These are phyloP conservation scores for Halocafeteria seosinensis DNA, from an alignment of 108 stramenopile species.

Conservation along the genomic window DNA sequence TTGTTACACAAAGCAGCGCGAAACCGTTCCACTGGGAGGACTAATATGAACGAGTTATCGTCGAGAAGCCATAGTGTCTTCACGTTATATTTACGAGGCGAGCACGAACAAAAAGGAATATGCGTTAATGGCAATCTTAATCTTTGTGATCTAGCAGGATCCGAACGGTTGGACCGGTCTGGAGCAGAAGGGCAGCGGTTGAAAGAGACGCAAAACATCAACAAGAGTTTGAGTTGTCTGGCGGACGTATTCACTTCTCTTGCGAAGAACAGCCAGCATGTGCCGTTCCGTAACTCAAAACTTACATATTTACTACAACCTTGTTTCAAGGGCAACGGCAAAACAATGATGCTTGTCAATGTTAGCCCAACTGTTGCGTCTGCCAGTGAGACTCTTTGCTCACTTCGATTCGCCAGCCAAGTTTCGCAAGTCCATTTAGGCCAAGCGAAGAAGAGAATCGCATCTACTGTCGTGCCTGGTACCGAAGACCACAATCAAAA, in stretches of 20 bases:
- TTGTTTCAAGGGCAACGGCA: slow-evolving; percentile 76
- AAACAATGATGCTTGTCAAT: slow-evolving; percentile 87
- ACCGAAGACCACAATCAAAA: too few species aligned
- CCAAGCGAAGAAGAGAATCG: slow-evolving; percentile 26
- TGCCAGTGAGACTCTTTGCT: slow-evolving; percentile 64
- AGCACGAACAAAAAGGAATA: slow-evolving; percentile 63
- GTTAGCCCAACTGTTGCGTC: slow-evolving; percentile 61
- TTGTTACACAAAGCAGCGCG: slow-evolving; percentile 65
- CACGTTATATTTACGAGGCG: slow-evolving; percentile 79
- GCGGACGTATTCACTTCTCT: slow-evolving; percentile 90
- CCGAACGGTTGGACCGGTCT: slow-evolving; percentile 82
- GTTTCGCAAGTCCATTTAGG: slow-evolving; percentile 43
- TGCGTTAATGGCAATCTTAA: slow-evolving; percentile 75
- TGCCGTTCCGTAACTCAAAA: slow-evolving; percentile 81
- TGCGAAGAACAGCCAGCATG: slow-evolving; percentile 59
- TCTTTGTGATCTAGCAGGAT: slow-evolving; percentile 90
- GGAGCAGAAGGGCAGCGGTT: slow-evolving; percentile 58
- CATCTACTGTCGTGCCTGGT: too few species aligned
- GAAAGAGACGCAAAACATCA: slow-evolving; percentile 88
- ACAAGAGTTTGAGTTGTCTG: slow-evolving; percentile 86
- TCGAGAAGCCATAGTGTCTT: slow-evolving; percentile 94
- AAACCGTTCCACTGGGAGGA: slow-evolving; percentile 76
- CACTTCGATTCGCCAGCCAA: slow-evolving; percentile 62
- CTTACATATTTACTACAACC: slow-evolving; percentile 79
- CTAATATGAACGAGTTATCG: slow-evolving; percentile 88